Evolutionary conservation across 2,329 filamentous ascomycete genomes (phyloP).

Genomic region (Coniochaeta sp.): DNA sequence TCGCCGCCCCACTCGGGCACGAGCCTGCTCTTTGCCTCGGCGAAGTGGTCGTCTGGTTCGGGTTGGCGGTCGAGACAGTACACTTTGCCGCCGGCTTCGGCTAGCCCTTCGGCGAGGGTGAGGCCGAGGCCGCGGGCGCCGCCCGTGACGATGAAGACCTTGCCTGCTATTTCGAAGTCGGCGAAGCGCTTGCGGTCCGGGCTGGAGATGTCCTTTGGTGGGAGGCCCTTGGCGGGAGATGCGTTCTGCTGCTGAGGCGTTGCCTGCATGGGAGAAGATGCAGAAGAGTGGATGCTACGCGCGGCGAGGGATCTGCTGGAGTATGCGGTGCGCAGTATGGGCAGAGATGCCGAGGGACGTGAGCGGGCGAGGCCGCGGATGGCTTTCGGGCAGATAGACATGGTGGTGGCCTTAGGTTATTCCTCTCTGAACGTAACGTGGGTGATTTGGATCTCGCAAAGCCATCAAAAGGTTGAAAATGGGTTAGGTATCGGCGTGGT

Average conservation of each 20-base stretch:
- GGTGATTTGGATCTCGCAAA: constrained; percentile 1
- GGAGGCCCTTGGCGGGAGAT: constrained; percentile 1
- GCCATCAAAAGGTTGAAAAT: neutral
- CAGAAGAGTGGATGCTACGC: neutral
- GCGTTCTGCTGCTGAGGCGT: neutral
- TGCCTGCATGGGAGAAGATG: neutral
- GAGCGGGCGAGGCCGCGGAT: neutral
- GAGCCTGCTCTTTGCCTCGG: constrained; percentile 50
- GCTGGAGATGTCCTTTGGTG: constrained; percentile 17
- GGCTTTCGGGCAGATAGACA: constrained; percentile 1
- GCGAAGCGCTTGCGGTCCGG: constrained; percentile 35
- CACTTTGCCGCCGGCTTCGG: constrained; percentile 68
- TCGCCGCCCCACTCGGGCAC: constrained; percentile 57
- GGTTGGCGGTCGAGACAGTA: constrained; percentile 49
- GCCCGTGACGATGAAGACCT: constrained; percentile 64
- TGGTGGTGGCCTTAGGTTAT: neutral
- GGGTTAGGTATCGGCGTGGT: neutral
- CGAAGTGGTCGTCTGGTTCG: constrained; percentile 46
- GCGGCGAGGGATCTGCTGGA: neutral
- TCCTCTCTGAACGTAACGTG: neutral
- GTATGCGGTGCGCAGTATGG: neutral
- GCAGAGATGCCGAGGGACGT: neutral
- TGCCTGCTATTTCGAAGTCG: constrained; percentile 64
- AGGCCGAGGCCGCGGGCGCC: constrained; percentile 68
- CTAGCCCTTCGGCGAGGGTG: constrained; percentile 63